phyloP scores from a whole-genome alignment of 768 basidiomycete species.

The Cystofilobasidium capitatum region DNA sequence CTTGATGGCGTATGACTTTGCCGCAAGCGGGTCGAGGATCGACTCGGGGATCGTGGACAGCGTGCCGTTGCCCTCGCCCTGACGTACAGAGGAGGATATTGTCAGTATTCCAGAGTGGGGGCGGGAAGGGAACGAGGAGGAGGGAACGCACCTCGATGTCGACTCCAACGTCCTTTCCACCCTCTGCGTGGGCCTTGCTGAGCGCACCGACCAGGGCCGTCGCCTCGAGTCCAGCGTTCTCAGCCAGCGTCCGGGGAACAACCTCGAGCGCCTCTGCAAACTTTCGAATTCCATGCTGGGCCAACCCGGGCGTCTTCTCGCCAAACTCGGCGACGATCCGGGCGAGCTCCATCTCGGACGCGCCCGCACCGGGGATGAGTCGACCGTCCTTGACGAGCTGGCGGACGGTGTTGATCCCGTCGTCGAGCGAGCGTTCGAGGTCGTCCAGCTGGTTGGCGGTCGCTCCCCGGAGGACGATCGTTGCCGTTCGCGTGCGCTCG shows the following conservation, averaged over 20 bases:
- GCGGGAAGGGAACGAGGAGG: neutral
- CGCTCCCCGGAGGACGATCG: constrained; percentile 88
- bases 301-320: constrained; percentile 73
- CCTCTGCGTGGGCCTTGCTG: constrained; percentile 77
- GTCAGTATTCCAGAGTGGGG: neutral
- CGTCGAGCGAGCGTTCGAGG: constrained; percentile 89
- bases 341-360: constrained; percentile 86
- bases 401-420: constrained; percentile 94
- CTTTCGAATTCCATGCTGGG: constrained; percentile 85
- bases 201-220: constrained; percentile 82
- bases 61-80: constrained; percentile 49
- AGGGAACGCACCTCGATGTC: constrained; percentile 63
- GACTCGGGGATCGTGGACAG: constrained; percentile 45
- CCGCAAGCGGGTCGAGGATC: constrained; percentile 78
- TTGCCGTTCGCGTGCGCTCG: constrained; percentile 79
- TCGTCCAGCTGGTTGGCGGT: constrained; percentile 91
- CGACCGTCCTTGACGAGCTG: constrained; percentile 78
- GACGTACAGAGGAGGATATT: neutral
- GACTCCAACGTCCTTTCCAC: constrained; percentile 44
- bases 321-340: constrained; percentile 76
- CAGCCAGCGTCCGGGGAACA: constrained; percentile 80
- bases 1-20: constrained; percentile 79
- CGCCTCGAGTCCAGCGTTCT: constrained; percentile 83
- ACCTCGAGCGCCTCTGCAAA: constrained; percentile 86
- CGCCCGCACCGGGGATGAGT: constrained; percentile 87